Base-by-base conservation (phyloP, 495 filamentous ascomycete genomes). In the Penicillium tannophilum region DNA sequence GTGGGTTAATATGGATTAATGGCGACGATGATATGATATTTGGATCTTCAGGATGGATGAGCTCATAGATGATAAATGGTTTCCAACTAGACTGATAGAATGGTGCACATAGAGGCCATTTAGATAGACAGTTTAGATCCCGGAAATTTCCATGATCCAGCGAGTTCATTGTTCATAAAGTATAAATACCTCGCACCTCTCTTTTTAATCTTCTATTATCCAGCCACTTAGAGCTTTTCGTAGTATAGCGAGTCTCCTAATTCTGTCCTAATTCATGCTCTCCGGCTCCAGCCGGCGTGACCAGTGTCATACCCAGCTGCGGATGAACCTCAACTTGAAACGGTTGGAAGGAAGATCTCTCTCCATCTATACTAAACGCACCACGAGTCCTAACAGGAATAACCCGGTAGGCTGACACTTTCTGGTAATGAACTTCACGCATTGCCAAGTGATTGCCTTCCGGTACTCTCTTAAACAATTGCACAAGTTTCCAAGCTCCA, bases 321-420 rank as follows among this genome's bases (percentile, higher is more conserved):
- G 79, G 77, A 73, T 94, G 90, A 12, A 95, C 75, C 75, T 97
- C 93, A 4, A 85, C 91, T 73, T 97, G 93, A 68, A 95, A 93
- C 0, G 89, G 86, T 55, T 85, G 86, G 62, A 91, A 96, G 1
- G 90, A 88, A 20, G 92, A 76, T 17, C 84, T 77, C 71, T 97
- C 93, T 20, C 93, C 93, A 65, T 97, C 93, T 63, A 97, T 89
- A 67, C 90, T 92, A 67, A 97, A 92, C 70, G 89, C 92, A 5
- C 93, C 90, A 47, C 73, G 77, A 60, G 35, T 9, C 35, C 14
- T 39, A 9, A 9, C 8, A 1, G 35, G 8, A 10, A 16, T 39
- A 73, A 79, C 10, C 85, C 86, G 4, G 78, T 80, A 50, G 89
- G 89, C 8, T 92, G 84, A 4, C 81, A 82, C 0, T 83, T 73